Evolutionary conservation across 192 early-diverging fungal species (phyloP), one percentile per base, ranked within the genome.

Genomic region (Coemansia sp.): DNA sequence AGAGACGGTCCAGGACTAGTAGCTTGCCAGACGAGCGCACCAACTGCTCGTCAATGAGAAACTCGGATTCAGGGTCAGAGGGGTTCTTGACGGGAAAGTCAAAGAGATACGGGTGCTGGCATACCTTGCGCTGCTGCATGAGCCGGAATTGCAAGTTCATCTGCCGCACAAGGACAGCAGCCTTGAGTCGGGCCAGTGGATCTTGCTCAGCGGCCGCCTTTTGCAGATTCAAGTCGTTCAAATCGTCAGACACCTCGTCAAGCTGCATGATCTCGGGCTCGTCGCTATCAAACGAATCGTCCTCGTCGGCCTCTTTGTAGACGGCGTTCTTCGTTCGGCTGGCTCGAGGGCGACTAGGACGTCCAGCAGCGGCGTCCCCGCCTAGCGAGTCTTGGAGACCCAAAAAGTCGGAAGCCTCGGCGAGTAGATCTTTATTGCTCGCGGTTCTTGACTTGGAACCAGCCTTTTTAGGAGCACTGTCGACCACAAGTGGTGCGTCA

Each of bases 51-150:
- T 82, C 76, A 4, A 82, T 73, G 5, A 87, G 87, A 41, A 71
- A 89, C 20, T 84, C 87, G 1, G 90, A 89, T 5, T 70, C 67
- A 2, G 87, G 85, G 68, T 92, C 90, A 1, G 22, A 32, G 16
- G 71, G 75, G 37, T 76, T 44, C 24, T 74, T 82, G 44, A 87
- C 67, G 1, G 89, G 90, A 76, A 93, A 89, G 50, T 93, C 88
- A 69, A 97, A 96, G 12, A 98, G 77, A 67, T 93, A 99, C 10
- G 97, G 96, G 75, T 99, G 97, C 73, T 97, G 95, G 83, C 97
- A 99, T 52, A 93, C 86, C 72, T 98, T 98, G 61, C 96, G 92
- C 34, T 97, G 82, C 73, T 98, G 96, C 91, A 98, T 93, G 40
- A 91, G 84, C 60, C 80, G 70, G 91, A 81, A 78, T 76, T 93